phyloP scores from a whole-genome alignment of 768 basidiomycete species.

The Leucogyrophana mollusca region DNA sequence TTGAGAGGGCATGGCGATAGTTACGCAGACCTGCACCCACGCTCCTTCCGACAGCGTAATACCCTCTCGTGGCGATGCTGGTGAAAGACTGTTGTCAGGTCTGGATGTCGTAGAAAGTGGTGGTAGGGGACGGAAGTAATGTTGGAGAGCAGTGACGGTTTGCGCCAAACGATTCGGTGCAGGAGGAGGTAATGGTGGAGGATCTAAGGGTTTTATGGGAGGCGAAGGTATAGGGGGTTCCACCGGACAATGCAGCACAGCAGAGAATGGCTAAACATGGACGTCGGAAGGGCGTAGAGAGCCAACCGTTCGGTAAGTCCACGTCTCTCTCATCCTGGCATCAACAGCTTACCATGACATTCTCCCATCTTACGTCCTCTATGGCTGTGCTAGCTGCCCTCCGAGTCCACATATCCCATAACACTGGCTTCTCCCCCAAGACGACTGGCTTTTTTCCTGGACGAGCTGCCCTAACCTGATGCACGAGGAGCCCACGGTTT shows the following conservation, averaged over 20 bases:
- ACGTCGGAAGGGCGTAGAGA: neutral
- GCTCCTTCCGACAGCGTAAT: constrained; percentile 9
- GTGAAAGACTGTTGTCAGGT: neutral
- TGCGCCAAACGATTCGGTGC: neutral
- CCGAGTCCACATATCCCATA: constrained; percentile 45
- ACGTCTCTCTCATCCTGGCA: neutral
- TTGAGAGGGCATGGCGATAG: constrained; percentile 40
- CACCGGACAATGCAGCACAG: constrained; percentile 5
- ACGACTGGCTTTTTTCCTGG: neutral
- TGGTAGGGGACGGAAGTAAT: neutral
- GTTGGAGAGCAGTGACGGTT: constrained; percentile 1
- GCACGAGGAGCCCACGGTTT: constrained; percentile 10
- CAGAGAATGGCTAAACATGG: constrained; percentile 24
- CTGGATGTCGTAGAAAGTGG: neutral
- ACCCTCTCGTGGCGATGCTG: neutral
- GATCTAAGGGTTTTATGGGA: neutral
- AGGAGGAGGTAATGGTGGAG: neutral
- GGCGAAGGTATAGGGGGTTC: neutral
- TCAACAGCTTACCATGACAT: constrained; percentile 36
- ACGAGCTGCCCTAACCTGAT: constrained; percentile 3
- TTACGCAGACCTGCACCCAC: constrained; percentile 37
- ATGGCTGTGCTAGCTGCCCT: constrained; percentile 5
- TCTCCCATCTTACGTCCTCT: constrained; percentile 33
- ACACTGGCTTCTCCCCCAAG: constrained; percentile 32
- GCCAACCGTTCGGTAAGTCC: constrained; percentile 7